Conservation (phyloP, 2,329 filamentous ascomycete species). For the Septoria linicola region DNA sequence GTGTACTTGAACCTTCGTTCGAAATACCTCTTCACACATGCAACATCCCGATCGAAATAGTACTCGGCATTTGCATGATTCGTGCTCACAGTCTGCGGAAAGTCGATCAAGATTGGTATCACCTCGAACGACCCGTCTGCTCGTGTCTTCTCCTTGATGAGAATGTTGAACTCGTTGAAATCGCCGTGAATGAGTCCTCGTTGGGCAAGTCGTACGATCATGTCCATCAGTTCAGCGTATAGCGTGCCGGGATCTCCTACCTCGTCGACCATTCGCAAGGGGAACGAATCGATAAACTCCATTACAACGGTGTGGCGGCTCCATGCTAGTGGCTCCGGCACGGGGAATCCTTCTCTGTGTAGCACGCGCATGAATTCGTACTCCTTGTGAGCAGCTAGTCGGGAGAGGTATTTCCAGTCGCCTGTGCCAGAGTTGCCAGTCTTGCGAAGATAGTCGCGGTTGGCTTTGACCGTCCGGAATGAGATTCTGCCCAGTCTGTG, state of each 20-base stretch:
- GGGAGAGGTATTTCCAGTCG: conserved; percentile 98
- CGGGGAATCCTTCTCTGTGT: conserved; percentile 78
- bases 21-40: conserved; percentile 94
- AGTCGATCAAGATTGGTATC: conserved; percentile 88
- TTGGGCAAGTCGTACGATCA: conserved; percentile 79
- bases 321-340: conserved; percentile 83
- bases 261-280: conserved; percentile 79
- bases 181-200: conserved; percentile 95
- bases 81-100: conserved; percentile 96
- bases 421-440: conserved; percentile 58
- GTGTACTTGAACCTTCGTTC: conserved; percentile 83
- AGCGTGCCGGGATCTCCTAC: conserved; percentile 81
- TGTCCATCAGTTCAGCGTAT: conserved; percentile 84
- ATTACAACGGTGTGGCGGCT: conserved; percentile 96
- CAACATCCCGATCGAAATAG: conserved; percentile 95
- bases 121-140: conserved; percentile 50
- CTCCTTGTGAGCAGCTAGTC: conserved; percentile 89
- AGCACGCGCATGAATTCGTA: conserved; percentile 91
- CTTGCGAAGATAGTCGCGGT: conserved; percentile 90
- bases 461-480: conserved; percentile 93
- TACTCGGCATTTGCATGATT: conserved; percentile 91
- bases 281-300: conserved; percentile 88
- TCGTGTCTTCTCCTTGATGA: conserved; percentile 69
- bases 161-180: conserved; percentile 98
- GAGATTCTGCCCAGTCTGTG: conserved; percentile 93